Percentiles rank a stretch among this genome's conserved stretches.
Evolutionary conservation across 345 rosid genomes (phyloP).

Genomic region (Camelina sativa): DNA sequence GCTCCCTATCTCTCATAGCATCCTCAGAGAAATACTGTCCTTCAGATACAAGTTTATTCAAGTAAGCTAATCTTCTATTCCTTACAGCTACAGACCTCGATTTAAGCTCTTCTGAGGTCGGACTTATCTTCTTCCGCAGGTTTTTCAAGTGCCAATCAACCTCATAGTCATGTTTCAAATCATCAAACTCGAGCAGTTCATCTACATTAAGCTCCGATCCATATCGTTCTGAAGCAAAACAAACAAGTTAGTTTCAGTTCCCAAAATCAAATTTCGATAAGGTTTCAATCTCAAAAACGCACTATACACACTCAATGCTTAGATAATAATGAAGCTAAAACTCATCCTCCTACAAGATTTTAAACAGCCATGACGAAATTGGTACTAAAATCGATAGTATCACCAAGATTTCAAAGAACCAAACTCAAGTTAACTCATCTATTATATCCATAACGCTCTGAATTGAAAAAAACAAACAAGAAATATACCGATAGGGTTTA

Average conservation of each 20-base stretch:
- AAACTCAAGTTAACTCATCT: constrained; percentile 60
- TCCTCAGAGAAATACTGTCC: constrained; percentile 93
- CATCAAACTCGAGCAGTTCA: constrained; percentile 75
- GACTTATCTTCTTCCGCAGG: constrained; percentile 67
- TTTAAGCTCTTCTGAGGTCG: constrained; percentile 68
- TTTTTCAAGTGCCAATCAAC: constrained; percentile 81
- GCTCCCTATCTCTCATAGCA: constrained; percentile 96
- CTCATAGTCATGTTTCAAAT: constrained; percentile 68
- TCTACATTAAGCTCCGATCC: constrained; percentile 64
- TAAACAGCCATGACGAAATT: too few species aligned
- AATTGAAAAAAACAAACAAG: too few species aligned
- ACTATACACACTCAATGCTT: neutral
- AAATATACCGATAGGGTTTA: neutral
- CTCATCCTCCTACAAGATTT: neutral
- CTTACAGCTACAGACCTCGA: constrained; percentile 70
- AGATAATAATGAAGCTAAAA: constrained; percentile 5
- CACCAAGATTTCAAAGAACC: constrained; percentile 43
- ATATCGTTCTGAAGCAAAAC: constrained; percentile 63
- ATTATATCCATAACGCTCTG: too few species aligned
- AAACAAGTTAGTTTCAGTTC: constrained; percentile 6
- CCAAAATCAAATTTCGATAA: neutral
- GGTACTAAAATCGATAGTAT: neutral
- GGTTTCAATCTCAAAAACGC: neutral
- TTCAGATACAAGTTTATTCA: constrained; percentile 63
- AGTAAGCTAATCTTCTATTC: constrained; percentile 82